Evolutionary conservation across 75 land plant genomes (phyloP).

Genomic region (Azolla pinnata): DNA sequence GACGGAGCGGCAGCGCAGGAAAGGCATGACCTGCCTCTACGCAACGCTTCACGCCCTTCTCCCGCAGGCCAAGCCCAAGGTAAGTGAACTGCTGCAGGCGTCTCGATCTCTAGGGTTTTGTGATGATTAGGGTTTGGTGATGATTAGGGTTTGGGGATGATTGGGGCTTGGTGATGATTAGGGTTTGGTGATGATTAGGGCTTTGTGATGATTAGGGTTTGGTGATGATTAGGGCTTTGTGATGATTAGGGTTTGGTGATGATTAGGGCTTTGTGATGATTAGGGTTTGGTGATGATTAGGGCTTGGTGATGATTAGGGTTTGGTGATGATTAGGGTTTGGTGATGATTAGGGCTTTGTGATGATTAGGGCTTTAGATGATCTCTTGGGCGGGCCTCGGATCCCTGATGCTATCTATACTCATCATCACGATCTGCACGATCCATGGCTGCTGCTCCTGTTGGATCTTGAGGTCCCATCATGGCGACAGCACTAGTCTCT

Average conservation of each 20-base stretch:
- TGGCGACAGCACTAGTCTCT: too few relatives aligned
- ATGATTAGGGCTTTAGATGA: neutral
- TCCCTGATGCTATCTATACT: too few relatives aligned
- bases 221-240: neutral
- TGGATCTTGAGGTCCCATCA: neutral
- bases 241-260: neutral
- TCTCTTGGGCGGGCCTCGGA: too few relatives aligned
- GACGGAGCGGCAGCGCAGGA: neutral
- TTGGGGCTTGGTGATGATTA: neutral
- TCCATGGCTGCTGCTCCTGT: neutral
- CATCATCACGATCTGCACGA: too few relatives aligned
- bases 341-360: neutral
- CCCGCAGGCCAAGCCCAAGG: neutral
- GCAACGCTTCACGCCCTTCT: neutral
- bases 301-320: neutral
- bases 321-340: neutral
- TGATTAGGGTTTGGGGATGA: neutral
- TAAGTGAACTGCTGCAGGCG: neutral
- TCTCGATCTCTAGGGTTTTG: neutral
- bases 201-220: neutral
- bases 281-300: neutral
- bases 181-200: neutral
- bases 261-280: neutral
- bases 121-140: neutral
- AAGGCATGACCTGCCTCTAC: constrained; percentile 1